These are phyloP conservation scores for Rhodamnia rubescens DNA, from an alignment of 345 rosid species.

Conservation along the genomic window DNA sequence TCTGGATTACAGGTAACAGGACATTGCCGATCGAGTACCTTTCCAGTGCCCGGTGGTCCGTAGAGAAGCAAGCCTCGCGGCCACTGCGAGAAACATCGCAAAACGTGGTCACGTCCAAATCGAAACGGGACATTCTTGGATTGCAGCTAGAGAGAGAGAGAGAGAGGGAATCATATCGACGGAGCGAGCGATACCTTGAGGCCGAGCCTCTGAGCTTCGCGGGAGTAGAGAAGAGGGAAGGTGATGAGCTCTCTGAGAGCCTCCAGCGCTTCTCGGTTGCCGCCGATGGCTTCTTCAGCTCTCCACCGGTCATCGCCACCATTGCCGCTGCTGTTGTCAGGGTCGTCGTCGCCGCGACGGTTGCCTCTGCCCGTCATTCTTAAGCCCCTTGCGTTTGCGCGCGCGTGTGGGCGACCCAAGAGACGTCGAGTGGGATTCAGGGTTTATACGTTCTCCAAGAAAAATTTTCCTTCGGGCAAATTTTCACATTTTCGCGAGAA, in stretches of 20 bases:
- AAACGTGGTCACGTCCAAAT: background rate
- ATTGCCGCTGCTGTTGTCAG: constrained; percentile 6
- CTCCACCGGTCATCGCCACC: constrained; percentile 18
- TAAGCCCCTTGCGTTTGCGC: background rate
- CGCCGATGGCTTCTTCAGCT: constrained; percentile 77
- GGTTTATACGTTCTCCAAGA: background rate
- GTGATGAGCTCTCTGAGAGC: constrained; percentile 76
- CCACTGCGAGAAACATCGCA: constrained; percentile 39
- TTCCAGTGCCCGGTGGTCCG: constrained; percentile 94
- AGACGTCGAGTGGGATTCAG: background rate
- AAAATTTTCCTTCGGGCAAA: too few species aligned
- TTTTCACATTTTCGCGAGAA: too few species aligned
- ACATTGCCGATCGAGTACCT: constrained; percentile 28
- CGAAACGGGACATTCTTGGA: background rate
- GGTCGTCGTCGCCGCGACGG: background rate
- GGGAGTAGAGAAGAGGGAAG: constrained; percentile 60
- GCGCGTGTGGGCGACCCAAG: background rate
- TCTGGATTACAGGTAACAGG: background rate
- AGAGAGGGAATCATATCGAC: background rate
- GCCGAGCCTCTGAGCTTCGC: constrained; percentile 66
- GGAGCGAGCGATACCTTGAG: constrained; percentile 35
- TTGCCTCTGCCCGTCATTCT: background rate
- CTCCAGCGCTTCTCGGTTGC: constrained; percentile 65
- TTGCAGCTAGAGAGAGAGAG: background rate
- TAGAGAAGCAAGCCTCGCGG: constrained; percentile 77